Percentiles rank a stretch among this genome's conserved stretches.
Evolutionary conservation across 2,329 filamentous ascomycete genomes (phyloP).

Genomic region (Calonectria naviculata): DNA sequence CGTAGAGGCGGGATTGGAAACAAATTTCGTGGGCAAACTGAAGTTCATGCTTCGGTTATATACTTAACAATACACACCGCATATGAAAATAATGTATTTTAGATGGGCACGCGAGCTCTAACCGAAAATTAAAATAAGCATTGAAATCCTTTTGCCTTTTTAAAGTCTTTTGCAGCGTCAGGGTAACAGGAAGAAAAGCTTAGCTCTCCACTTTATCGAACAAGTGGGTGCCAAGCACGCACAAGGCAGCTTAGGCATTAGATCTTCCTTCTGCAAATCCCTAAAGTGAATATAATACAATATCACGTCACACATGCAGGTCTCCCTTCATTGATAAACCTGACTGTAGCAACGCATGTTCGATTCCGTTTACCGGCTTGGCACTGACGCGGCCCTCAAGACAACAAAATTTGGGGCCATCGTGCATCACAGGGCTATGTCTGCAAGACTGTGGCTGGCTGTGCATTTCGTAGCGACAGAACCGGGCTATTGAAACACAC

Average conservation of each 20-base stretch:
- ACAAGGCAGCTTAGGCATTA: too few relatives aligned
- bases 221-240: background rate
- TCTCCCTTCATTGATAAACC: background rate
- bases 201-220: conserved; percentile 32
- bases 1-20: background rate
- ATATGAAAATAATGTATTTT: conserved; percentile 5
- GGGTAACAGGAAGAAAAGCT: conserved; percentile 21
- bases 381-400: conserved; percentile 36
- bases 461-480: conserved; percentile 6
- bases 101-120: background rate
- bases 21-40: background rate
- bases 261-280: background rate
- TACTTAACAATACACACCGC: background rate
- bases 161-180: conserved; percentile 13
- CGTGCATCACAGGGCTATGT: conserved; percentile 20
- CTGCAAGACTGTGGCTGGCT: background rate
- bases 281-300: background rate
- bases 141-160: background rate
- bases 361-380: conserved; percentile 30
- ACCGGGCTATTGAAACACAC: background rate
- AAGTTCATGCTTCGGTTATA: background rate
- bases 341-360: background rate
- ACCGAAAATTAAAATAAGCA: conserved; percentile 7
- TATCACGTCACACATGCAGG: background rate
- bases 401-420: background rate